Conservation (phyloP, 2,329 filamentous ascomycete genomes). For the Metarhizium anisopliae region DNA sequence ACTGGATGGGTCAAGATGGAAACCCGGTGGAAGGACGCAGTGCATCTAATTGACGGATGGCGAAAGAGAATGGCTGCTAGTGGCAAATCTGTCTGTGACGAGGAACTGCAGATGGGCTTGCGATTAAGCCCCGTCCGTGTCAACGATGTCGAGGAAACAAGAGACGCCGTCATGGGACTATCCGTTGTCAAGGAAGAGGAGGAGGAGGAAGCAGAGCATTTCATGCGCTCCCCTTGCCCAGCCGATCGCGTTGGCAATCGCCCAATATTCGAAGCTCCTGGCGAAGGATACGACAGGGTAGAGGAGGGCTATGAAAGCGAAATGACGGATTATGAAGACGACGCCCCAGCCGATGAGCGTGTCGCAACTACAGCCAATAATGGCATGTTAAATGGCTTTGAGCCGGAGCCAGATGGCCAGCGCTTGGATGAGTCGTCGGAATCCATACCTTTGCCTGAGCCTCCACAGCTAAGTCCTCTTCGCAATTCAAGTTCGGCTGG, state of each 20-base stretch:
- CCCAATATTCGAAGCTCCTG: not conserved
- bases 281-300: constrained; percentile 16
- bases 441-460: constrained; percentile 37
- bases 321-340: constrained; percentile 35
- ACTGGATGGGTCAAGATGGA: constrained; percentile 94
- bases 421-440: constrained; percentile 11
- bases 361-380: constrained; percentile 34
- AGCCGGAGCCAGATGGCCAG: constrained; percentile 10
- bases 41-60: constrained; percentile 88
- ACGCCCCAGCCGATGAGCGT: constrained; percentile 33
- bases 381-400: constrained; percentile 25
- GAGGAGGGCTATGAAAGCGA: constrained; percentile 26
- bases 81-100: constrained; percentile 60
- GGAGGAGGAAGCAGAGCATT: constrained; percentile 14
- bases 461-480: constrained; percentile 41
- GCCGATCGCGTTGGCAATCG: constrained; percentile 6
- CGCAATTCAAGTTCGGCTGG: constrained; percentile 42
- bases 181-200: constrained; percentile 40
- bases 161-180: constrained; percentile 28
- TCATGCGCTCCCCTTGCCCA: constrained; percentile 20
- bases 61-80: constrained; percentile 67
- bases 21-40: constrained; percentile 77
- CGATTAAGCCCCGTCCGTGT: constrained; percentile 51
- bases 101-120: constrained; percentile 60
- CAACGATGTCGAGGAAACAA: constrained; percentile 39